Conservation (phyloP, 257 asterid genomes). For the Oldenlandia corymbosa region DNA sequence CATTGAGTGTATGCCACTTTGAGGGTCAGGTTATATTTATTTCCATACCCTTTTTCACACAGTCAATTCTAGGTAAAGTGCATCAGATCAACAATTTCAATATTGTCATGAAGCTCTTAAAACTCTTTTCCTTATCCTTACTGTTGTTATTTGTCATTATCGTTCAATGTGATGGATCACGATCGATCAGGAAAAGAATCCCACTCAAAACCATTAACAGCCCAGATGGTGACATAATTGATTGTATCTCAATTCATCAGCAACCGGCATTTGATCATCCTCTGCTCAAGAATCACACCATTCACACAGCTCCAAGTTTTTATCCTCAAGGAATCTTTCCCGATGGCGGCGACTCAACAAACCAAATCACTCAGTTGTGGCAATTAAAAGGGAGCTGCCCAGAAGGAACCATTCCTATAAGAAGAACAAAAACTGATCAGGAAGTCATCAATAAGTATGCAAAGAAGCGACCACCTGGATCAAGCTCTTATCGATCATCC, state of each 20-base stretch:
- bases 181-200: too few species aligned
- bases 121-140: too few species aligned
- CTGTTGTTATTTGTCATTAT: too few species aligned
- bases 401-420: constrained; percentile 64
- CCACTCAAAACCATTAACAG: constrained; percentile 27
- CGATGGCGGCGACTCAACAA: constrained; percentile 24
- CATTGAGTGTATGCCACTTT: too few species aligned
- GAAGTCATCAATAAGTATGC: too few species aligned
- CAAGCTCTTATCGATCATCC: constrained; percentile 26
- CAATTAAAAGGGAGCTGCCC: constrained; percentile 56
- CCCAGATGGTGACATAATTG: constrained; percentile 78
- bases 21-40: too few species aligned
- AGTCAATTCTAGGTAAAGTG: too few species aligned
- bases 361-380: constrained; percentile 52
- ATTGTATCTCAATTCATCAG: constrained; percentile 51
- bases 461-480: constrained; percentile 22
- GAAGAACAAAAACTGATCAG: constrained; percentile 49
- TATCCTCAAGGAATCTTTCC: constrained; percentile 40
- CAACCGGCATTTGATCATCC: constrained; percentile 88
- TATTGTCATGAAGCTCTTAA: too few species aligned
- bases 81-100: too few species aligned
- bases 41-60: too few species aligned
- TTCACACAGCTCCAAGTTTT: constrained; percentile 63
- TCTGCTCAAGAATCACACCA: constrained; percentile 47
- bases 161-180: too few species aligned